A percentile compares a stretch with the other conserved stretches of the same genome.
These are phyloP conservation scores for Xanthoparmelia taractica DNA, from an alignment of 495 filamentous ascomycete species.

Conservation along the genomic window DNA sequence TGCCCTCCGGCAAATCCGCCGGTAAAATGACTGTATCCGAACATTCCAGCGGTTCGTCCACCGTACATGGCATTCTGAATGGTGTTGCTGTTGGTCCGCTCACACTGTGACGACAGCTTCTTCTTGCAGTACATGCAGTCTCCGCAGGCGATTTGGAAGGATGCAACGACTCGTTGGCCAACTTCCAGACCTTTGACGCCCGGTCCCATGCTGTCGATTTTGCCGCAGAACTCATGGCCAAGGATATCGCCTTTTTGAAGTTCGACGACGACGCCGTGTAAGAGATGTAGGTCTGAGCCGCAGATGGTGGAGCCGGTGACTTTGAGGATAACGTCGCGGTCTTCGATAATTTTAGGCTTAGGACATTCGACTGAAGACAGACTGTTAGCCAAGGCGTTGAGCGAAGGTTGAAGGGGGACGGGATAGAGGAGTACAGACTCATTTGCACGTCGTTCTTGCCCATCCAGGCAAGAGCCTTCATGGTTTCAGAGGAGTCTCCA, in stretches of 20 bases:
- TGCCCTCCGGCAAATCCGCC: slow-evolving; percentile 88
- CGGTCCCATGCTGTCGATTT: slow-evolving; percentile 64
- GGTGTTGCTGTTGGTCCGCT: slow-evolving; percentile 66
- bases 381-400: neutral
- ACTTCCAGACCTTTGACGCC: slow-evolving; percentile 49
- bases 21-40: slow-evolving; percentile 58
- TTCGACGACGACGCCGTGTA: slow-evolving; percentile 64
- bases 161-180: slow-evolving; percentile 75
- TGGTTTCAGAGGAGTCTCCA: slow-evolving; percentile 43
- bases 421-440: slow-evolving; percentile 27
- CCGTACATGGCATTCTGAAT: slow-evolving; percentile 67
- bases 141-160: slow-evolving; percentile 72
- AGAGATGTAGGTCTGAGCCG: slow-evolving; percentile 76
- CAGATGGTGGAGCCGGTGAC: slow-evolving; percentile 84
- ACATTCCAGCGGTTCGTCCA: slow-evolving; percentile 55
- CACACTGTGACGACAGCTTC: slow-evolving; percentile 69
- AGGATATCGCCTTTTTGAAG: slow-evolving; percentile 79
- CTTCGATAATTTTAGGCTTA: slow-evolving; percentile 64
- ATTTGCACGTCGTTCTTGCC: slow-evolving; percentile 60
- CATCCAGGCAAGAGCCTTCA: slow-evolving; percentile 68
- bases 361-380: slow-evolving; percentile 46
- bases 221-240: slow-evolving; percentile 82
- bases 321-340: slow-evolving; percentile 71
- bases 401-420: neutral
- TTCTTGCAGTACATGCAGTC: slow-evolving; percentile 70